Evolutionary conservation across 768 basidiomycete genomes (phyloP).

Genomic region (Russula sp.): DNA sequence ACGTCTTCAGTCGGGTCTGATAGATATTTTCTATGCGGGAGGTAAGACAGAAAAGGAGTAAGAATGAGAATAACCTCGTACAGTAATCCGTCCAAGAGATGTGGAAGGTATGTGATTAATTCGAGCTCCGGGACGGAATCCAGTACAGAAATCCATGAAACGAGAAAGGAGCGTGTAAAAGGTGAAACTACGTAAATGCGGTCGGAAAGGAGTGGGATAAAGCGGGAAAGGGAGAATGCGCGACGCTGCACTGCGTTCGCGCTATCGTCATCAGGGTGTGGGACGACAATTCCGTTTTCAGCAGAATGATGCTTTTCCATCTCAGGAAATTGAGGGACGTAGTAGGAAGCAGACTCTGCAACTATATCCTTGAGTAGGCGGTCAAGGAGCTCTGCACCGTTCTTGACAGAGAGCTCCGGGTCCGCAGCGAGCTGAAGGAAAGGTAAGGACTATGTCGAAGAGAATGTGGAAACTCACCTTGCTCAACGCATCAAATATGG

Average conservation of each 20-base stretch:
- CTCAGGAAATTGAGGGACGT: conserved; percentile 84
- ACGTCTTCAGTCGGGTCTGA: conserved; percentile 95
- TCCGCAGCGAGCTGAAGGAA: conserved; percentile 83
- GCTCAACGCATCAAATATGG: conserved; percentile 95
- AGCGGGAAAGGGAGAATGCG: conserved; percentile 91
- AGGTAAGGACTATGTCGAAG: not conserved
- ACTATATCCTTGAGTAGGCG: conserved; percentile 98
- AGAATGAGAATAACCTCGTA: conserved; percentile 40
- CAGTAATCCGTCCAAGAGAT: conserved; percentile 93
- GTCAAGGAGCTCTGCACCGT: conserved; percentile 95
- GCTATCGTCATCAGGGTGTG: conserved; percentile 54
- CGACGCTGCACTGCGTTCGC: conserved; percentile 47
- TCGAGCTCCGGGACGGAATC: conserved; percentile 97
- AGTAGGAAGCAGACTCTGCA: conserved; percentile 92
- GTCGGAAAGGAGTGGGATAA: conserved; percentile 90
- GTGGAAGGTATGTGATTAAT: conserved; percentile 89
- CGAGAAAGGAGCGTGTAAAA: conserved; percentile 93
- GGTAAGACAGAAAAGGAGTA: conserved; percentile 25
- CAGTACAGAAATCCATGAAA: conserved; percentile 93
- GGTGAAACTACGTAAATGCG: conserved; percentile 94
- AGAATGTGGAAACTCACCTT: conserved; percentile 57
- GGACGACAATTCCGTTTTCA: conserved; percentile 57
- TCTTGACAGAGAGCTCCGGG: conserved; percentile 94
- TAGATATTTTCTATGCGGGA: conserved; percentile 73
- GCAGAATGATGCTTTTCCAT: conserved; percentile 62